Conservation (phyloP, 225 moss, liverwort and hornwort species). For the Rhytidiadelphus loreus region DNA sequence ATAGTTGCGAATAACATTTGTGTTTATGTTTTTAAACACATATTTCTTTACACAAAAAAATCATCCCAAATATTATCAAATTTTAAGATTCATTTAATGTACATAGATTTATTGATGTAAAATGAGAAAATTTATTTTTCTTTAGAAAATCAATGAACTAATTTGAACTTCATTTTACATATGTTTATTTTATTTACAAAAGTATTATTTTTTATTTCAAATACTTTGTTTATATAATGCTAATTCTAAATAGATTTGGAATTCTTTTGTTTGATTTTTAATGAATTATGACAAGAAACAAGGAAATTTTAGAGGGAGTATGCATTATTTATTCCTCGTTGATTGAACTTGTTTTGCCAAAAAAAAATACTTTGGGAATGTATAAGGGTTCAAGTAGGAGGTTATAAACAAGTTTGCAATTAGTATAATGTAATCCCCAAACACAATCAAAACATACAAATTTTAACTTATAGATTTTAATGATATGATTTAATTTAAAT, state of each 20-base stretch:
- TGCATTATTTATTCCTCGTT: neutral
- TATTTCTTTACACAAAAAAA: no score
- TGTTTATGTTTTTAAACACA: no score
- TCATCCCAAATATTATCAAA: neutral
- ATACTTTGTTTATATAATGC: neutral
- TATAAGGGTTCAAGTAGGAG: neutral
- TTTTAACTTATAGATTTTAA: neutral
- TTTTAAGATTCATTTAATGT: neutral
- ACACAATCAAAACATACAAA: neutral
- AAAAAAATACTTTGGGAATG: no score
- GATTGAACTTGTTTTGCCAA: neutral
- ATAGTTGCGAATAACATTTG: no score
- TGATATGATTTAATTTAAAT: neutral
- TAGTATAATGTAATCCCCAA: accelerated
- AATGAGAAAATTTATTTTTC: neutral
- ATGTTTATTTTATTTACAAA: neutral
- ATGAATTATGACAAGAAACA: neutral
- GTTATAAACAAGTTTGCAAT: neutral
- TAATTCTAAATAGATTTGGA: no score
- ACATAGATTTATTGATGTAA: neutral
- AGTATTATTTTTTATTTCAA: neutral
- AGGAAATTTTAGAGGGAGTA: neutral
- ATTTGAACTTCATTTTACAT: neutral
- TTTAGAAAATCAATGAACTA: neutral
- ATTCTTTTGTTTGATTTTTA: neutral